phyloP scores from a whole-genome alignment of 345 rosid genomes.

The Eucalyptus decipiens region DNA sequence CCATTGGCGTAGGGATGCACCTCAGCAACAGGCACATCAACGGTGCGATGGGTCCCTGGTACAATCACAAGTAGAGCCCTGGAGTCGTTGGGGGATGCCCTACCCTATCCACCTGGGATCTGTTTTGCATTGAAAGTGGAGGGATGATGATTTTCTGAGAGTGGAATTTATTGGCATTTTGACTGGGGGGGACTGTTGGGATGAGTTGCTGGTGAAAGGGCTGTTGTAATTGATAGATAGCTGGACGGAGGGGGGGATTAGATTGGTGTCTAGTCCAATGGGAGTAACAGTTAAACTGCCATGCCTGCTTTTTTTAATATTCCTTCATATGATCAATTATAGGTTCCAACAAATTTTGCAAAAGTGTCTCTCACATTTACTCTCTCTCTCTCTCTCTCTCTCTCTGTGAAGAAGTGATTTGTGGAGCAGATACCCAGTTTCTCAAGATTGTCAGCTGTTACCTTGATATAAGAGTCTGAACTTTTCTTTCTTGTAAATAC shows the following conservation, averaged over 20 bases:
- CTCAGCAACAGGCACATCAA: slow-evolving; percentile 80
- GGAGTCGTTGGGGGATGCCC: neutral
- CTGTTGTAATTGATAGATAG: neutral
- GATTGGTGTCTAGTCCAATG: neutral
- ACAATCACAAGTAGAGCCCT: slow-evolving; percentile 33
- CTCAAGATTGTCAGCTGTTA: neutral
- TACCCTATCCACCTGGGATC: neutral
- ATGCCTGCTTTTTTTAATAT: neutral
- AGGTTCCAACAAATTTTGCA: neutral
- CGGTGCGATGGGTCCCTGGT: slow-evolving; percentile 84
- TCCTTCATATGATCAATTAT: neutral
- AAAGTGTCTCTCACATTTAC: neutral
- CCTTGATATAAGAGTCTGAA: neutral
- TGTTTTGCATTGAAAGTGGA: neutral
- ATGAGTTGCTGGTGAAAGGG: neutral
- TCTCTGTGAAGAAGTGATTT: neutral
- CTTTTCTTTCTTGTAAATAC: neutral
- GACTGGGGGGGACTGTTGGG: slow-evolving; percentile 24
- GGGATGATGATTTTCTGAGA: neutral
- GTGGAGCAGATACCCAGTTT: neutral
- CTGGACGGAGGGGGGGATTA: neutral
- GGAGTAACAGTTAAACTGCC: slow-evolving; percentile 32
- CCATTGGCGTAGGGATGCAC: slow-evolving; percentile 49
- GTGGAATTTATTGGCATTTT: slow-evolving; percentile 10
- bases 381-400: neutral